These are phyloP conservation scores for Paraphoma sp. DNA, from an alignment of 2,329 filamentous ascomycete species.

Conservation along the genomic window DNA sequence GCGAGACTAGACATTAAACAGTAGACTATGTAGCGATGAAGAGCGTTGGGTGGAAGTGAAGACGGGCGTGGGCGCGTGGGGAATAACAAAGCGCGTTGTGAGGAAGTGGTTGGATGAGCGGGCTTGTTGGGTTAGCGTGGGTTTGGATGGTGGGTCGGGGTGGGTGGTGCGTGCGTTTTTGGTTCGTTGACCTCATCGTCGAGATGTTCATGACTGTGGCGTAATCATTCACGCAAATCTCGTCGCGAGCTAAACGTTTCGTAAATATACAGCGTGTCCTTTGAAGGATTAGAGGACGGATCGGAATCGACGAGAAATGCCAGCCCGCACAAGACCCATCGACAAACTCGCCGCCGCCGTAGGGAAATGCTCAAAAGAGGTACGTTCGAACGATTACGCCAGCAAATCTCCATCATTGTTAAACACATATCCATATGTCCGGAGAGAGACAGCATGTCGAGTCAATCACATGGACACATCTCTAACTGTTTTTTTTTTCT, in stretches of 20 bases:
- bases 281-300: too few relatives aligned
- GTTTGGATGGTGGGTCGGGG: too few relatives aligned
- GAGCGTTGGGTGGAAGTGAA: conserved; percentile 9
- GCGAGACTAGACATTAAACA: conserved; percentile 30
- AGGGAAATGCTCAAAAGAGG: conserved; percentile 71
- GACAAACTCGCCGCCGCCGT: conserved; percentile 72
- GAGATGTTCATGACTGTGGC: neutral
- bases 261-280: too few relatives aligned
- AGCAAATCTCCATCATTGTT: too few relatives aligned
- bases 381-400: conserved; percentile 48
- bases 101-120: conserved; percentile 26
- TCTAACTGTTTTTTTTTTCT: too few relatives aligned
- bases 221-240: too few relatives aligned
- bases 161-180: conserved; percentile 9
- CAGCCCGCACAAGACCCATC: conserved; percentile 63
- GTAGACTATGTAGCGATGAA: too few relatives aligned
- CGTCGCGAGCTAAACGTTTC: too few relatives aligned
- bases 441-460: too few relatives aligned
- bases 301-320: conserved; percentile 25
- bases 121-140: neutral
- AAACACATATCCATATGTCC: too few relatives aligned
- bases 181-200: conserved; percentile 18
- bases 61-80: conserved; percentile 1
- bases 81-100: conserved; percentile 41
- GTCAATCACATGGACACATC: too few relatives aligned